Conservation (phyloP, 805 yeast species). For the Vanderwaltozyma tropicalis region DNA sequence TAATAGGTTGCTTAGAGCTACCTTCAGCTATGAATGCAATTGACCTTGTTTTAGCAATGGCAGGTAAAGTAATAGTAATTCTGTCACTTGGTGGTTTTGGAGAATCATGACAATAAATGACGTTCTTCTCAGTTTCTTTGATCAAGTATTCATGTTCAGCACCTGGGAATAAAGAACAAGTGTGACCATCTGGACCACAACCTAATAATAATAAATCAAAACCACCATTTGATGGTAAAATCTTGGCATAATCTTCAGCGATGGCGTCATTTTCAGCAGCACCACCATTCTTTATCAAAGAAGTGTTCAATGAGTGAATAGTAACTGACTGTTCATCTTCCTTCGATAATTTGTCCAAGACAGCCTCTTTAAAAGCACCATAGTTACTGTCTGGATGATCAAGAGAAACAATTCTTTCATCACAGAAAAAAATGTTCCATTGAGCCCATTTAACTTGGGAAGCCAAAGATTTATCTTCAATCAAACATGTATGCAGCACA, state of each 20-base stretch:
- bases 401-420: slow-evolving; percentile 81
- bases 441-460: slow-evolving; percentile 49
- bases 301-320: slow-evolving; percentile 55
- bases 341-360: slow-evolving; percentile 42
- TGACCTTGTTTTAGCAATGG: slow-evolving; percentile 35
- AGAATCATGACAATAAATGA: slow-evolving; percentile 65
- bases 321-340: slow-evolving; percentile 31
- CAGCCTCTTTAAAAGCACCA: slow-evolving; percentile 61
- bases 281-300: slow-evolving; percentile 46
- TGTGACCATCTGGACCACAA: slow-evolving; percentile 94
- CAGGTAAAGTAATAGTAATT: slow-evolving; percentile 79
- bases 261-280: slow-evolving; percentile 41
- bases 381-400: slow-evolving; percentile 78
- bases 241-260: slow-evolving; percentile 52
- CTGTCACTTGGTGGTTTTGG: slow-evolving; percentile 94
- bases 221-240: slow-evolving; percentile 35
- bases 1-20: slow-evolving; percentile 63
- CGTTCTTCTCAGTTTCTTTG: slow-evolving; percentile 37
- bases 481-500: slow-evolving; percentile 51
- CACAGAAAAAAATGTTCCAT: slow-evolving; percentile 81
- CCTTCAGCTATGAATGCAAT: slow-evolving; percentile 88
- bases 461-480: slow-evolving; percentile 41
- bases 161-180: slow-evolving; percentile 86
- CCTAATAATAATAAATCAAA: slow-evolving; percentile 70
- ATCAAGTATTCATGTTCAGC: slow-evolving; percentile 44